phyloP scores from a whole-genome alignment of 768 basidiomycete genomes.

The Russula dissimulans region DNA sequence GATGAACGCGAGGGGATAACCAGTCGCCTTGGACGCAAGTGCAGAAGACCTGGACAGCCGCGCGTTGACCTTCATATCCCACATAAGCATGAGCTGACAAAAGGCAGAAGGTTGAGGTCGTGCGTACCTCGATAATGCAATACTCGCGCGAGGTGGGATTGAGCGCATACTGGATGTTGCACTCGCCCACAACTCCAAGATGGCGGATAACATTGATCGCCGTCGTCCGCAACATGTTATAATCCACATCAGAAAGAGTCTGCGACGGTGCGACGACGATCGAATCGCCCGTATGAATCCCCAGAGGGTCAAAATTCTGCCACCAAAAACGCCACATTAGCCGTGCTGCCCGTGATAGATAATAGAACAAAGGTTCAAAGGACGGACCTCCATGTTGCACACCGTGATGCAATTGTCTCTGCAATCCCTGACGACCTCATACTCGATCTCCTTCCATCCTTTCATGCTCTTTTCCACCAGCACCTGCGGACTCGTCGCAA shows the following conservation, averaged over 20 bases:
- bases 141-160: slow-evolving; percentile 94
- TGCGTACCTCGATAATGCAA: slow-evolving; percentile 87
- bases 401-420: slow-evolving; percentile 98
- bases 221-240: slow-evolving; percentile 97
- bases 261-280: slow-evolving; percentile 98
- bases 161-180: slow-evolving; percentile 98
- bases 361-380: neutral
- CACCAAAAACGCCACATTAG: neutral
- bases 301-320: slow-evolving; percentile 97
- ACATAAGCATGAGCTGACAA: neutral
- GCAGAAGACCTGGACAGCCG: slow-evolving; percentile 96
- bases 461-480: slow-evolving; percentile 99
- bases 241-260: slow-evolving; percentile 97
- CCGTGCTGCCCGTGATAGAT: neutral
- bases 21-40: slow-evolving; percentile 95
- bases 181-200: slow-evolving; percentile 94
- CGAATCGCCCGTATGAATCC: slow-evolving; percentile 97
- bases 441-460: slow-evolving; percentile 99
- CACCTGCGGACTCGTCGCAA: slow-evolving; percentile 96
- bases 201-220: slow-evolving; percentile 99
- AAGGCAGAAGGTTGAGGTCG: neutral
- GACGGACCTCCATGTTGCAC: slow-evolving; percentile 97
- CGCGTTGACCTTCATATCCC: slow-evolving; percentile 63
- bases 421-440: slow-evolving; percentile 97
- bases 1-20: slow-evolving; percentile 96